Percentiles rank a stretch among this genome's conserved stretches.
These are phyloP conservation scores for Fomes fomentarius DNA, from an alignment of 1,284 basidiomycete genomes.

Conservation along the genomic window DNA sequence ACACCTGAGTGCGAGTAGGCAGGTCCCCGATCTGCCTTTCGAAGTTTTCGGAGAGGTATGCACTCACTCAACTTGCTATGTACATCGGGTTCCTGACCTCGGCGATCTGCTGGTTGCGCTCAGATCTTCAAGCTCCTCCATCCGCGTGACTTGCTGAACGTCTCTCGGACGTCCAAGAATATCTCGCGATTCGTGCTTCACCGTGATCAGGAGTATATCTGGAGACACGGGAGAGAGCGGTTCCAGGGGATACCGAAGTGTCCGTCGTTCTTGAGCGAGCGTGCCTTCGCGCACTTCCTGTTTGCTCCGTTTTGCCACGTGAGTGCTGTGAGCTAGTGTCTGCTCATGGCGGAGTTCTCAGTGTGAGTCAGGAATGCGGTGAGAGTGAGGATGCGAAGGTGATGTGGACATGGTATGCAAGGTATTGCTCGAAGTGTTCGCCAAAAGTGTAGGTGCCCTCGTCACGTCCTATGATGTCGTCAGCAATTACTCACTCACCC, in stretches of 20 bases:
- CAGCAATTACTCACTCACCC: neutral
- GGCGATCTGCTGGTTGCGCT: neutral
- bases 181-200: neutral
- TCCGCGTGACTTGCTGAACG: constrained; percentile 30
- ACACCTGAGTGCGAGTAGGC: neutral
- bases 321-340: neutral
- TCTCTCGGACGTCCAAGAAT: constrained; percentile 3
- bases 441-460: neutral
- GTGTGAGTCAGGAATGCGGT: neutral
- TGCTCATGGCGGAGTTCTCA: too few species aligned
- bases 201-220: neutral
- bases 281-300: constrained; percentile 1
- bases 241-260: neutral
- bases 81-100: neutral
- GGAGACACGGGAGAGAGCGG: neutral
- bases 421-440: neutral
- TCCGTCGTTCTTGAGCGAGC: constrained; percentile 7
- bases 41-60: neutral
- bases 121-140: neutral
- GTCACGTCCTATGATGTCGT: too few species aligned
- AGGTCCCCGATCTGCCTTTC: neutral
- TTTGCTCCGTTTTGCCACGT: constrained; percentile 6
- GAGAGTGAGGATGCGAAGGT: neutral
- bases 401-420: neutral
- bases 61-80: neutral